Evolutionary conservation across 495 filamentous ascomycete genomes (phyloP), one percentile per base, ranked within the genome.

Genomic region (Pseudoneurospora amorphoporcata): DNA sequence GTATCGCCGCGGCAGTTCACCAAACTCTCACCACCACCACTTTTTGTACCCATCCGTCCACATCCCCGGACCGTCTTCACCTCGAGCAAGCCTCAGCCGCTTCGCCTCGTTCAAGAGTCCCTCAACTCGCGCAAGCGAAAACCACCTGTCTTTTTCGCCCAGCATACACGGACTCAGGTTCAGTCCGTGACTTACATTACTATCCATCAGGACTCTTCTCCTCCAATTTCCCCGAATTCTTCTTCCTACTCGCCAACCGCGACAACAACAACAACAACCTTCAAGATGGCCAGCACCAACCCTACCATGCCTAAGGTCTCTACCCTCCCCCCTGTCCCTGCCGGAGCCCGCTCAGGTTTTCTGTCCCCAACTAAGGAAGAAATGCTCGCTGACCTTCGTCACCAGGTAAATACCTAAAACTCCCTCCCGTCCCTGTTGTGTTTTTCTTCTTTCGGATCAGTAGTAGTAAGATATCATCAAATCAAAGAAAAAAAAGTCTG

Each of bases 161-260:
- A 76, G 47, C 72, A 70, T 65, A 53, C 53, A 5, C 76, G 72
- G 68, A 71, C 39, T 73, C 12, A 81, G 77, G 47, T 80, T 75
- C 73, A 77, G 47, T 73, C 73, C 23, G 78, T 83, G 10, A 85
- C 76, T 45, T 79, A 73, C 58, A 81, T 79, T 58, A 88, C 77
- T 19, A 84, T 88, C 83, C 83, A 87, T 70, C 76, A 74, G 82
- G 83, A 87, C 68, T 86, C 74, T 76, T 86, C 84, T 8, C 14
- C 61, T 8, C 39, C 69, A 19, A 40, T 23, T 32, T n/a, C 70
- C 35, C 42, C 58, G 42, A 37, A 39, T 29, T 71, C 45, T 4
- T 32, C 39, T 4, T 37, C n/a, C n/a, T 41, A 58, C 9, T 35
- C 45, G 53, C 53, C 23, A 65, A 39, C 23, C 38, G 42, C 19